phyloP scores from a whole-genome alignment of 495 filamentous ascomycete species.

The Amphirosellinia nigrospora region DNA sequence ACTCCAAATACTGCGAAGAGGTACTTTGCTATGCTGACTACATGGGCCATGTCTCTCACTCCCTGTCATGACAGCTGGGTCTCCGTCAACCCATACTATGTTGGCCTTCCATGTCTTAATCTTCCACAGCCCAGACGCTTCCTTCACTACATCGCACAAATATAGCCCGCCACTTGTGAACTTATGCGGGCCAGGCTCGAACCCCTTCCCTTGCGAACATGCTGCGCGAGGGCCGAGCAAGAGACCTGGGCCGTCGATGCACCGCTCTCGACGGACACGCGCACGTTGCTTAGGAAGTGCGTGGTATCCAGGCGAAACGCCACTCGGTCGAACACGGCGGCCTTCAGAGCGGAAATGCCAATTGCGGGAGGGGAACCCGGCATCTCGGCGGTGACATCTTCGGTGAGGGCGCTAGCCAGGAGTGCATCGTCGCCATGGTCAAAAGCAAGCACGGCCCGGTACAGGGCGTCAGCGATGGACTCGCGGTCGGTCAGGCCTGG shows the following conservation, averaged over 20 bases:
- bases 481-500: constrained; percentile 26
- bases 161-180: constrained; percentile 21
- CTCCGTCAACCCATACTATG: constrained; percentile 24
- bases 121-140: constrained; percentile 18
- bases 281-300: constrained; percentile 31
- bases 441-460: constrained; percentile 16
- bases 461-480: constrained; percentile 24
- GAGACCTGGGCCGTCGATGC: constrained; percentile 22
- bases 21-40: not conserved
- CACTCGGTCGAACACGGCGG: constrained; percentile 18
- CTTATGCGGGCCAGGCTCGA: constrained; percentile 23
- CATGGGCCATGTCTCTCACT: not conserved
- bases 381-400: constrained; percentile 21
- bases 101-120: constrained; percentile 14
- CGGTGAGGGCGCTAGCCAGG: constrained; percentile 3
- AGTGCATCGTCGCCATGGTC: constrained; percentile 27
- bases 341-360: constrained; percentile 21
- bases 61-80: constrained; percentile 23
- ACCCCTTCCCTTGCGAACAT: constrained; percentile 24
- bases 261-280: constrained; percentile 24
- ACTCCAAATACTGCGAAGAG: no score
- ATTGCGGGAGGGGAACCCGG: constrained; percentile 4
- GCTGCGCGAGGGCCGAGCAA: constrained; percentile 17
- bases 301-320: constrained; percentile 23
- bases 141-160: constrained; percentile 15